Evolutionary conservation across 257 asterid species (phyloP).

Genomic region (Solanum medicagineum): DNA sequence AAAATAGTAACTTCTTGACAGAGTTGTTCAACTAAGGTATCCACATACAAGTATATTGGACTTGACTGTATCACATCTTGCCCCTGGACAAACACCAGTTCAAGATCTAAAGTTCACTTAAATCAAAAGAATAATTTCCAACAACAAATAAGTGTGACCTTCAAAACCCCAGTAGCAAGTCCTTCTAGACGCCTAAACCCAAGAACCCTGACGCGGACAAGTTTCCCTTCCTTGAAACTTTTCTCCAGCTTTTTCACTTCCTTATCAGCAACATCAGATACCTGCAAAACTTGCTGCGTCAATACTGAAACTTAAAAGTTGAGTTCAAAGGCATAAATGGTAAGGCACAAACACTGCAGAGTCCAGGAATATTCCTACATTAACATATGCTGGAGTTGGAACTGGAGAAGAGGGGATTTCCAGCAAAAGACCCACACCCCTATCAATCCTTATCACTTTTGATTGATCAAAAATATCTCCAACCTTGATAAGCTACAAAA

Average conservation of each 20-base stretch:
- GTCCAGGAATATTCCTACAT: constrained; percentile 36
- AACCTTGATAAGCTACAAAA: constrained; percentile 62
- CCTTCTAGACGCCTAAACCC: constrained; percentile 94
- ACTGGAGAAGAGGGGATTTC: constrained; percentile 65
- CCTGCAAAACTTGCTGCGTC: constrained; percentile 28
- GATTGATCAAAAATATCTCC: constrained; percentile 84
- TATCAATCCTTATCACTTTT: constrained; percentile 77
- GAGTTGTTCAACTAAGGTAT: background rate
- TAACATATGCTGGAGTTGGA: constrained; percentile 84
- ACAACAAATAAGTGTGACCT: constrained; percentile 30
- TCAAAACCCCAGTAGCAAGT: constrained; percentile 70
- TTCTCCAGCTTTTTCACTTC: constrained; percentile 64
- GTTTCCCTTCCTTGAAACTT: constrained; percentile 69
- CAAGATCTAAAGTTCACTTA: background rate
- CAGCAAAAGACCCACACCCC: constrained; percentile 68
- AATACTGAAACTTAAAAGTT: background rate
- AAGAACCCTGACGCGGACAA: constrained; percentile 67
- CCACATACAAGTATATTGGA: background rate
- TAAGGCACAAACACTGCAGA: background rate
- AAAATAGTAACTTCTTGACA: background rate
- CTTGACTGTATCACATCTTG: background rate
- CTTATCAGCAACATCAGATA: constrained; percentile 66
- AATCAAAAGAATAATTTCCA: background rate
- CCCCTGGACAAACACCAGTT: background rate
- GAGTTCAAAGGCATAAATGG: background rate